These are phyloP conservation scores for Niveomyces coronatus DNA, from an alignment of 2,329 filamentous ascomycete genomes.

Conservation along the genomic window DNA sequence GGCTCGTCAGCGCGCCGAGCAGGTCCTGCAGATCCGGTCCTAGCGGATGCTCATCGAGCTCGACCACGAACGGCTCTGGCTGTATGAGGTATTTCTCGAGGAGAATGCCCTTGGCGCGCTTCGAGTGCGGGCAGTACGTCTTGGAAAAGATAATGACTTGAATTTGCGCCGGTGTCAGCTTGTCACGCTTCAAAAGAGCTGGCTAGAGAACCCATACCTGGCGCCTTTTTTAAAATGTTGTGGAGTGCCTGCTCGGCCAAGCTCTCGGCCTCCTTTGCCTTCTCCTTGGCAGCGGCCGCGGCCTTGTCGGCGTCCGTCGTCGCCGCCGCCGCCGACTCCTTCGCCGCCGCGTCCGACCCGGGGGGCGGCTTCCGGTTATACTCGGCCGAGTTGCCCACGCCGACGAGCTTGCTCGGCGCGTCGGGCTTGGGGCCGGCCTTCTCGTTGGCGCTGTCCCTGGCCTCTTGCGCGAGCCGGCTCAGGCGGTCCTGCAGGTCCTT, in stretches of 20 bases:
- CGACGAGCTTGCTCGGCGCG: constrained; percentile 45
- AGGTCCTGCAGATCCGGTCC: constrained; percentile 63
- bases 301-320: constrained; percentile 4
- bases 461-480: constrained; percentile 57
- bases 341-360: constrained; percentile 14
- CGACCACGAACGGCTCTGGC: constrained; percentile 77
- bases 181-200: not conserved
- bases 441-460: constrained; percentile 57
- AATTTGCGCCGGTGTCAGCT: constrained; percentile 5
- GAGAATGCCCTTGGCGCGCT: constrained; percentile 74
- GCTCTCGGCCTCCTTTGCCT: constrained; percentile 36
- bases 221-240: constrained; percentile 70
- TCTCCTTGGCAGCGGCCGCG: constrained; percentile 8
- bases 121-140: constrained; percentile 79
- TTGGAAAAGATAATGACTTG: constrained; percentile 94
- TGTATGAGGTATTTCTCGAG: constrained; percentile 76
- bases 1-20: constrained; percentile 63
- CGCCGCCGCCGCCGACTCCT: constrained; percentile 8
- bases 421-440: constrained; percentile 54
- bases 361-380: constrained; percentile 38
- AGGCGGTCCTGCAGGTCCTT: constrained; percentile 49
- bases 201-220: constrained; percentile 46
- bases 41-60: constrained; percentile 74
- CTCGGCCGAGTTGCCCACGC: constrained; percentile 46
- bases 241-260: constrained; percentile 64